Evolutionary conservation across 2,329 filamentous ascomycete genomes (phyloP).

Genomic region (Aspergillus ochraceoroseus): DNA sequence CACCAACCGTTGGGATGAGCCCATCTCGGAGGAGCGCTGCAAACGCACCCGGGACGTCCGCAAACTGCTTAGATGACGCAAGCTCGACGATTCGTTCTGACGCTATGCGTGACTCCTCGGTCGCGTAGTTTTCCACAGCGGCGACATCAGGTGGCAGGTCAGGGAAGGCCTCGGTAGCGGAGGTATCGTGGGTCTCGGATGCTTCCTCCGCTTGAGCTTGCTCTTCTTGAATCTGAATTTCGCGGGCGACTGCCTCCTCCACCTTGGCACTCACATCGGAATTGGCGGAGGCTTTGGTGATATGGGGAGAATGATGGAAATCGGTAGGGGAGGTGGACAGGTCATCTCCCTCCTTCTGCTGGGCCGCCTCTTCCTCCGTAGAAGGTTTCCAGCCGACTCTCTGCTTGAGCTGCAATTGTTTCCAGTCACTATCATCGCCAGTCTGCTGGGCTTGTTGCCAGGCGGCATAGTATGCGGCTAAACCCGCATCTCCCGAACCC

Average conservation of each 20-base stretch:
- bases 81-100: conserved; percentile 75
- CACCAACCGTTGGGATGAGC: conserved; percentile 70
- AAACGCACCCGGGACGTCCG: conserved; percentile 84
- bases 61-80: conserved; percentile 66
- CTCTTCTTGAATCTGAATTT: conserved; percentile 61
- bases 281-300: conserved; percentile 50
- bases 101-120: conserved; percentile 63
- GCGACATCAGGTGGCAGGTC: conserved; percentile 31
- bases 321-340: conserved; percentile 48
- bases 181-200: conserved; percentile 27
- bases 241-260: conserved; percentile 75
- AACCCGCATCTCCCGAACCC: conserved; percentile 55
- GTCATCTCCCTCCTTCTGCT: conserved; percentile 24
- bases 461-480: conserved; percentile 89
- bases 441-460: conserved; percentile 72
- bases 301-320: conserved; percentile 58
- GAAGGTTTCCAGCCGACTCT: conserved; percentile 78
- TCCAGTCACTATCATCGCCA: conserved; percentile 75
- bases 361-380: conserved; percentile 39
- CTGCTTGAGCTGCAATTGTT: conserved; percentile 83
- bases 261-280: conserved; percentile 65
- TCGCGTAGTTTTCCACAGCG: conserved; percentile 48
- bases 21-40: conserved; percentile 82
- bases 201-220: conserved; percentile 43
- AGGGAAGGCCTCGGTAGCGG: conserved; percentile 26